Percentiles rank a stretch among this genome's conserved stretches.
Evolutionary conservation across 139 green algal species (phyloP).

Genomic region (Diplosphaera chodatii): DNA sequence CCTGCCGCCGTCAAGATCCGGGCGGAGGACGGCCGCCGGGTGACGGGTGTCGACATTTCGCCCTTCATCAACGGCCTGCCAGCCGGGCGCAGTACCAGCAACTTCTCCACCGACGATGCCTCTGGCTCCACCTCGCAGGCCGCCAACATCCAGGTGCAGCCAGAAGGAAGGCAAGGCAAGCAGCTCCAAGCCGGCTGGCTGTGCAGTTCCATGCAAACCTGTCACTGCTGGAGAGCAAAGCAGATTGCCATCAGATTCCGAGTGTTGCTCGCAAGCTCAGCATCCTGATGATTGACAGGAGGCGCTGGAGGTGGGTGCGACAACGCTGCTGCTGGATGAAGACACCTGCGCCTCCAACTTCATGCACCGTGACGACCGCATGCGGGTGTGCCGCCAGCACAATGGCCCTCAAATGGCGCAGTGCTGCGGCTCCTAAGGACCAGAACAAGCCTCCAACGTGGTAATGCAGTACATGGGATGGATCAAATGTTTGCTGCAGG

Average conservation of each 20-base stretch:
- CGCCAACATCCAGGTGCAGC: slow-evolving; percentile 40
- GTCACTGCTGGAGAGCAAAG: background rate
- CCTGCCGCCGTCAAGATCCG: slow-evolving; percentile 49
- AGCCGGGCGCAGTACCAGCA: slow-evolving; percentile 29
- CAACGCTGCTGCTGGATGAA: slow-evolving; percentile 58
- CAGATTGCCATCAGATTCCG: no score
- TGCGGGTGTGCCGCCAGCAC: slow-evolving; percentile 34
- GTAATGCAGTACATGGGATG: no score
- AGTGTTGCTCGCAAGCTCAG: no score
- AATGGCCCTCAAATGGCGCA: no score
- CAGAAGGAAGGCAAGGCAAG: background rate
- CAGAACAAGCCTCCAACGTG: no score
- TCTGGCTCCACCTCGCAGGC: slow-evolving; percentile 59
- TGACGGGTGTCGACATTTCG: slow-evolving; percentile 58
- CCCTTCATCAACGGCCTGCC: slow-evolving; percentile 62
- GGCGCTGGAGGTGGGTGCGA: slow-evolving; percentile 38
- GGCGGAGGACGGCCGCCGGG: slow-evolving; percentile 58
- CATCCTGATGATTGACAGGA: slow-evolving; percentile 16
- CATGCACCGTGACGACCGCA: slow-evolving; percentile 62
- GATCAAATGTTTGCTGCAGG: slow-evolving; percentile 14
- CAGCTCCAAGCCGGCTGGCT: no score
- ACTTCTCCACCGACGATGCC: slow-evolving; percentile 50
- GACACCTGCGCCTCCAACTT: slow-evolving; percentile 71
- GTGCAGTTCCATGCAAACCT: no score
- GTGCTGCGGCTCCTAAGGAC: no score